Base-by-base conservation (phyloP, 2,329 filamentous ascomycete genomes). In the Penicillium sp. region DNA sequence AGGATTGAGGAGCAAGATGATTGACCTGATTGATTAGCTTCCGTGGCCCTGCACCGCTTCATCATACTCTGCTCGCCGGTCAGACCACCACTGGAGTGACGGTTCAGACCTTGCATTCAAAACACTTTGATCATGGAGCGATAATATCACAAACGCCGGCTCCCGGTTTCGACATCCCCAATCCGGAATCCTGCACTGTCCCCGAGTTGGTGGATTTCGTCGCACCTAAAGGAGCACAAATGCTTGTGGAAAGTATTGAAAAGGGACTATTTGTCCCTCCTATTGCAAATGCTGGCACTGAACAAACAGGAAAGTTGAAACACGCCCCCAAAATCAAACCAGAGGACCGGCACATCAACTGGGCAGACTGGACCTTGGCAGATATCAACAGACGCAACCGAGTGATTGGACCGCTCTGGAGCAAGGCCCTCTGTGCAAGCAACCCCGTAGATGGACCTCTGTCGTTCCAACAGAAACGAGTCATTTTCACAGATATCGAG, bases 31-130 rank as follows among this genome's bases (percentile, higher is more conserved):
- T 46, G 4, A 22, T 43, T 55, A 90, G 88, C 69, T 85, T 96
- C 56, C 87, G 88, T 55, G 94, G 94, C 2, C 84, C 94, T 11
- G 90, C 94, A 2, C 94, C 94, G 0, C 80, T 99, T 14, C 88
- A 96, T 60, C 89, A 92, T 72, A 85, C 90, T n/a, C 80, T 97
- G 35, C 79, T 97, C 14, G 76, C 82, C 28, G 77, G 81, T 12
- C 78, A 84, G 52, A 67, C 67, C 0, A 75, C 77, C 56, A 90
- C 89, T 0, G 94, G 94, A 25, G 82, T 97, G 22, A 88, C 89
- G 0, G 78, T 99, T 26, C 94, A 99, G 73, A 97, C 93, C 0
- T 82, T 99, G 36, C 85, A 97, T 71, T 81, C 85, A 2, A 75
- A 77, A 16, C 75, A 80, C 44, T 97, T 97, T 69, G 94, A 99